A percentile compares a stretch with the other conserved stretches of the same genome.
Evolutionary conservation across 2,329 filamentous ascomycete species (phyloP).

Genomic region (Verruconis gallopava): DNA sequence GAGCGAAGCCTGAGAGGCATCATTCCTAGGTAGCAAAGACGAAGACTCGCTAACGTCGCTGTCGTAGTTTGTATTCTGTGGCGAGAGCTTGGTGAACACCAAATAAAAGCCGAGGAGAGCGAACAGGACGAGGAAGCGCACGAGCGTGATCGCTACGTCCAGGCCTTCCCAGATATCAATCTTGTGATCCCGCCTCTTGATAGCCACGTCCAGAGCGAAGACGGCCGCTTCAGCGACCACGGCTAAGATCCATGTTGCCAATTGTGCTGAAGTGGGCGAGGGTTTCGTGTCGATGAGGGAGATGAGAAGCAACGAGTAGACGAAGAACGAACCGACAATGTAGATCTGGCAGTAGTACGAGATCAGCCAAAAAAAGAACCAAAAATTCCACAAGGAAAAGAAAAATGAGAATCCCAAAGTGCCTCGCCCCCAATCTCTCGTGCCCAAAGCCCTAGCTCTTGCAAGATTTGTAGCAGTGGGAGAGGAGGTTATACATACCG

Average conservation of each 20-base stretch:
- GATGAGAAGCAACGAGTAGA: conserved; percentile 75
- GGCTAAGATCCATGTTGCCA: conserved; percentile 64
- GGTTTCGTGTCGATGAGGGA: conserved; percentile 74
- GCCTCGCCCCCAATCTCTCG: too few relatives aligned
- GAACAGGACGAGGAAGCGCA: conserved; percentile 55
- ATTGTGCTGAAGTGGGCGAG: conserved; percentile 67
- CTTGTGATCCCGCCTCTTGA: conserved; percentile 48
- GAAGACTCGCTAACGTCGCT: conserved; percentile 10
- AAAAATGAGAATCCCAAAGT: too few relatives aligned
- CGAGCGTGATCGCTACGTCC: conserved; percentile 52
- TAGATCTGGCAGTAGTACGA: conserved; percentile 55
- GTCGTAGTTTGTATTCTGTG: conserved; percentile 20
- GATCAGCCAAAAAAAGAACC: background rate
- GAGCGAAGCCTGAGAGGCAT: background rate
- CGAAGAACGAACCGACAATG: conserved; percentile 70
- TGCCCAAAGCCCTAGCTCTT: too few relatives aligned
- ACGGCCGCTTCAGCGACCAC: conserved; percentile 62
- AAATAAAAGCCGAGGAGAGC: conserved; percentile 47
- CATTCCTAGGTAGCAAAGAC: background rate
- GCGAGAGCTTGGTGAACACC: conserved; percentile 29
- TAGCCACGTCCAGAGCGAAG: conserved; percentile 51
- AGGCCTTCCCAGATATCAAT: conserved; percentile 49
- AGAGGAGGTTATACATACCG: too few relatives aligned
- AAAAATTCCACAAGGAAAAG: too few relatives aligned
- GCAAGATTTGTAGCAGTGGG: too few relatives aligned